Evolutionary conservation across 257 asterid species (phyloP), one percentile per base, ranked within the genome.

Genomic region (Hygrophila difformis): DNA sequence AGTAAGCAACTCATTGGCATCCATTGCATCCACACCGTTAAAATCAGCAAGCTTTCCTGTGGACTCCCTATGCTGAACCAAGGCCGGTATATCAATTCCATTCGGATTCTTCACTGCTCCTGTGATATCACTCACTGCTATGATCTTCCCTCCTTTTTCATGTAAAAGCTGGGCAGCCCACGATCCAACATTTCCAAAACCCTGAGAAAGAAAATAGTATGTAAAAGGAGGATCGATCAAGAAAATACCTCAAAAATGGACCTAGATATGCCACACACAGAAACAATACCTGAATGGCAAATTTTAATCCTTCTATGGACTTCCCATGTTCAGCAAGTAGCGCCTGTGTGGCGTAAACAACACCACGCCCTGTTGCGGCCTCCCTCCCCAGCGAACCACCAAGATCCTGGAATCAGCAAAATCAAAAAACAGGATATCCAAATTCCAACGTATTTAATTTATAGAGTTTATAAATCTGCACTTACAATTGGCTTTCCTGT

Each of bases 301-400:
- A 82, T 16, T 72, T 79, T 70, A 73, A 60, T 23, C 66, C 96
- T 61, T 75, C 67, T 35, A 87, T 67, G 7, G 83, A 62, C 66
- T 82, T 86, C 38, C 96, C 89, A 65, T 86, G 62, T 57, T 86
- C 96, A 34, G 80, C 75, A 53, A 86, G 94, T 57, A 87, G 69
- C 12, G 89, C 89, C 63, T 75, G 87, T 0, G 82, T 77, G 43
- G 89, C 94, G 51, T 62, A 79, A 18, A 87, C 84, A 19, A 79
- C 93, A 21, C 96, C 96, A 50, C 96, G 94, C 15, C 94, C 96
- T 1, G 96, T 87, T 43, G 96, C 96, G 39, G 96, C 93, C 21
- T 87, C 94, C 39, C 96, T 68, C 29, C 96, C 96, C 13, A 82
- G 70, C 42, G 94, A 87, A 29, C 96, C 96, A 39, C 96, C 94